A percentile compares a stretch with the other conserved stretches of the same genome.
Conservation (phyloP, 805 yeast species). For the Ogataea dorogensis region DNA sequence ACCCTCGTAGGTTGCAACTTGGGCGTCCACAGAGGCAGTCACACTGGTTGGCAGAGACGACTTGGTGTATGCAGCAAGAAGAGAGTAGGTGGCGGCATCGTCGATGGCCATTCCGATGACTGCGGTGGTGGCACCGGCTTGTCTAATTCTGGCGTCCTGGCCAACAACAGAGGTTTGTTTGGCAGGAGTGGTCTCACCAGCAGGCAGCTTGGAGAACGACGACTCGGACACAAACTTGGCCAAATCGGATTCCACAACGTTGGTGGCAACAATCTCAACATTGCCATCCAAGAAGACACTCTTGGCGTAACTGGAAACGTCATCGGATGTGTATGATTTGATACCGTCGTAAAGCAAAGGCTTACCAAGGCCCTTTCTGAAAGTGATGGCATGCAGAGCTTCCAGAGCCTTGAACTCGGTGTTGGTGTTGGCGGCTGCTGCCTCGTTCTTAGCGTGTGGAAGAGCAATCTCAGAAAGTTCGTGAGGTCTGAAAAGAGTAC, state of each 20-base stretch:
- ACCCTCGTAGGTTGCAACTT: slow-evolving; percentile 65
- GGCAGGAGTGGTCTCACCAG: slow-evolving; percentile 50
- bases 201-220: slow-evolving; percentile 59
- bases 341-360: slow-evolving; percentile 73
- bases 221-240: slow-evolving; percentile 64
- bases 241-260: slow-evolving; percentile 72
- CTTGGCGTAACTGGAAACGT: slow-evolving; percentile 64
- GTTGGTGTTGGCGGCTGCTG: slow-evolving; percentile 47
- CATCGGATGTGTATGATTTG: slow-evolving; percentile 55
- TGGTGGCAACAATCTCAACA: slow-evolving; percentile 68
- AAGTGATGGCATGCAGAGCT: slow-evolving; percentile 74
- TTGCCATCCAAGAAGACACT: slow-evolving; percentile 68
- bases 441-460: slow-evolving; percentile 73
- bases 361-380: slow-evolving; percentile 85
- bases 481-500: slow-evolving; percentile 75
- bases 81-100: slow-evolving; percentile 65
- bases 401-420: slow-evolving; percentile 68
- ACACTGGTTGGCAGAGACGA: slow-evolving; percentile 45
- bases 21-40: slow-evolving; percentile 51
- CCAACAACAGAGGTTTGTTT: slow-evolving; percentile 51
- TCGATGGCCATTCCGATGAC: slow-evolving; percentile 79
- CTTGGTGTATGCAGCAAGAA: slow-evolving; percentile 67
- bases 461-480: slow-evolving; percentile 79
- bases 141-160: slow-evolving; percentile 65
- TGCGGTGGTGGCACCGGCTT: slow-evolving; percentile 64